phyloP scores from a whole-genome alignment of 345 rosid genomes.

The Acer negundo region DNA sequence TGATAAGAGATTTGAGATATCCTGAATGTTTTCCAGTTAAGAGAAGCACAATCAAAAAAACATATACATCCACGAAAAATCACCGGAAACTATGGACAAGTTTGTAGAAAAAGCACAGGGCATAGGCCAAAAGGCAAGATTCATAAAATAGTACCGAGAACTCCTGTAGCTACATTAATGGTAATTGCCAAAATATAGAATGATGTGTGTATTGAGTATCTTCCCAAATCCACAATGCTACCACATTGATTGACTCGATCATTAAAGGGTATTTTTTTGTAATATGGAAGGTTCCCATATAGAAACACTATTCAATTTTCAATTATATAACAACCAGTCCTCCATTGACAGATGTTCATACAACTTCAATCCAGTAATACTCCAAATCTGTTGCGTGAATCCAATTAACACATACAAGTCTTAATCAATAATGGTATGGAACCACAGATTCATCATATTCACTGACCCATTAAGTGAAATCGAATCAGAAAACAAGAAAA shows the following conservation, averaged over 20 bases:
- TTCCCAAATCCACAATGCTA: not conserved
- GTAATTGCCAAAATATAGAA: not conserved
- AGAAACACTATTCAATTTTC: not conserved
- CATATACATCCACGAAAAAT: not conserved
- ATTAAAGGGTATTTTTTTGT: no score
- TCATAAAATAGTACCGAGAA: not conserved
- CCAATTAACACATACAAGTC: not conserved
- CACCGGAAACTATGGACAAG: not conserved
- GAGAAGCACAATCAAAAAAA: not conserved
- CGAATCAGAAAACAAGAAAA: conserved; percentile 3
- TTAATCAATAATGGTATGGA: not conserved
- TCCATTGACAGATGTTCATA: no score
- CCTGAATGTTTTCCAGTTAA: not conserved
- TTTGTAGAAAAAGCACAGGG: not conserved
- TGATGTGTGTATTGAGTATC: not conserved
- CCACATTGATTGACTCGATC: not conserved
- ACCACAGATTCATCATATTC: not conserved
- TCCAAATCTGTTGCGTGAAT: not conserved
- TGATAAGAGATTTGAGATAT: not conserved
- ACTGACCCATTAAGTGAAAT: conserved; percentile 1
- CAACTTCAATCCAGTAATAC: not conserved
- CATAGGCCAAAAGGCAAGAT: not conserved
- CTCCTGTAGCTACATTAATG: not conserved
- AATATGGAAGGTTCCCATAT: not conserved
- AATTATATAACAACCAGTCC: not conserved